Evolutionary conservation across 176 grass and related monocot species (phyloP), one percentile per base, ranked within the genome.

Genomic region (Phoenix roebelenii): DNA sequence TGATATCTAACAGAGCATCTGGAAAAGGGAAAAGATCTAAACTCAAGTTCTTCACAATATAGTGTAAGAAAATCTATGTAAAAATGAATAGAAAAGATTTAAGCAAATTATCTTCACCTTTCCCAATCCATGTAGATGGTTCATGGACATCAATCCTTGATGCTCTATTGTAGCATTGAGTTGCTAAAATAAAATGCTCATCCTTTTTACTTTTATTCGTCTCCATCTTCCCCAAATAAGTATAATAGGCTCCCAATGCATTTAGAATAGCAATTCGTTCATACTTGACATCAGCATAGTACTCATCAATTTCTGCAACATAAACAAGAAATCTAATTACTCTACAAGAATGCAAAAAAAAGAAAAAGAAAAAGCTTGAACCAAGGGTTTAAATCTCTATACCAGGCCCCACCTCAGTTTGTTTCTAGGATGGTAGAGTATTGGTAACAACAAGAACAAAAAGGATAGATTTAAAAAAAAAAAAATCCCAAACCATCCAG

Each of bases 201-300:
- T 96, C 91, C 72, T 87, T 96, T 66, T 87, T 80, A 76, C 61
- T 73, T 67, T 63, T 51, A 17, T 60, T 68, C 65, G 74, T 85
- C 15, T 86, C 91, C 61, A 80, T 80, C 64, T 89, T 96, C 68
- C 85, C 92, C 72, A 82, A 25, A 72, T 86, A 87, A 50, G 92
- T 90, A 67, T 90, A 80, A 65, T 90, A 90, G 30, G 92, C 83
- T 60, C 86, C 92, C 60, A 96, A 87, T 32, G 92, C 80, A 80
- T 82, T 96, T 68, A 96, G 79, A 60, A 96, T 88, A 25, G 86
- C 80, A 35, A 96, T 96, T 48, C 86, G 73, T 63, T 96, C 92
- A 58, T 90, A 96, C 65, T 96, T 96, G 61, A 96, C 92, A 70
- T 96, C 92, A 10, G 86, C 80, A 82, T 96, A 96, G 61, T 96